Evolutionary conservation across 129 eudicot species (phyloP), one percentile per base, ranked within the genome.

Genomic region (Pseudognaphalium luteoalbum): DNA sequence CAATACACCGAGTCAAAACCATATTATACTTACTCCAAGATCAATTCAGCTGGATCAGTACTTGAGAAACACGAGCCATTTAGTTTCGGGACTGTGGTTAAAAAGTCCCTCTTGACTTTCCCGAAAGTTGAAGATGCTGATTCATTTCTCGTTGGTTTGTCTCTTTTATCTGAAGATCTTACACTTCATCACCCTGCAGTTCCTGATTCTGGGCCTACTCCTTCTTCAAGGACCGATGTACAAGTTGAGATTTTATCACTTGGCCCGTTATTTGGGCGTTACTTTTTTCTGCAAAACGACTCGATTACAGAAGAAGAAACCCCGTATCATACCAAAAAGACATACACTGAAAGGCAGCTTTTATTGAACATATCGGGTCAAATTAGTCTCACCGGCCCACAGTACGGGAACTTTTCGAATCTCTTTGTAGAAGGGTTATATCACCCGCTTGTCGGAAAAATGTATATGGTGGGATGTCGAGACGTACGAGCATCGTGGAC

Each of bases 381-480:
- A 83, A 81, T 94, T n/a, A 65, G 67, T 58, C 87, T 94, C 66
- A 54, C 28, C 10, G 96, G 88, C 67, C 51, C 72, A 3, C 47
- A 28, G 5, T 84, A 82, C 32, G 61, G 25, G 14, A 91, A 95
- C 22, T 66, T 95, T 72, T 89, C 97, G 3, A 44, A 69, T 62
- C 78, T 95, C 32, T 95, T 80, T 22, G 84, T 89, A 0, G 97
- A 95, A 85, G 99, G 99, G 11, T 79, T 95, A 68, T 95, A 95
- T 70, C 76, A 95, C 75, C 88, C 88, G 5, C 88, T 72, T 44
- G 93, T 83, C 4, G 99, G 97, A 16, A 91, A 83, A 74, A 80
- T 89, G 99, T 91, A 89, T 77, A 74, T 91, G 65, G 81, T 95
- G 56, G 99, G 97, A 57, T 95, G 99, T 66, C 81, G 99, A 14